Evolutionary conservation across 2,329 filamentous ascomycete genomes (phyloP).

Genomic region (Nectriaceae sp.): DNA sequence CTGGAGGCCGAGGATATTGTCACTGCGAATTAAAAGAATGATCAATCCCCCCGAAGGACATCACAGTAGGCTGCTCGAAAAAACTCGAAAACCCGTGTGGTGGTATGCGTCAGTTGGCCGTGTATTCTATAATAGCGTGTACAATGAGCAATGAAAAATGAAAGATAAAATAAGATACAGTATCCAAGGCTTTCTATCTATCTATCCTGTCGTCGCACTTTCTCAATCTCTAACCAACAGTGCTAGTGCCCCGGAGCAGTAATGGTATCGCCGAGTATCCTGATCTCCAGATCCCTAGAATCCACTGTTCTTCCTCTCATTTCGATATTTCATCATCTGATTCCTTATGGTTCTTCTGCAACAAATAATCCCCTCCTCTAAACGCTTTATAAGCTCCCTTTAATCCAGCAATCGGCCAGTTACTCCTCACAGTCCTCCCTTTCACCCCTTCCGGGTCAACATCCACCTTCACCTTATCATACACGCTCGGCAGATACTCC

Average conservation of each 20-base stretch:
- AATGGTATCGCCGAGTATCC: too few species aligned
- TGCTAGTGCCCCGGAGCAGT: too few species aligned
- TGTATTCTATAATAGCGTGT: not conserved
- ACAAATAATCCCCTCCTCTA: conserved; percentile 47
- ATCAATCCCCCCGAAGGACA: too few species aligned
- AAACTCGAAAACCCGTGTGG: not conserved
- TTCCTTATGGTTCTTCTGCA: conserved; percentile 44
- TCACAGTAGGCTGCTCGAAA: not conserved
- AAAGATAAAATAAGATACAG: too few species aligned
- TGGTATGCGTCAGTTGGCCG: not conserved
- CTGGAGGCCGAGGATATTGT: too few species aligned
- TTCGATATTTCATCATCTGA: too few species aligned
- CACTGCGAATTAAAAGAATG: conserved; percentile 6
- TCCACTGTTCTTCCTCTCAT: too few species aligned
- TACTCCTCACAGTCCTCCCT: conserved; percentile 34
- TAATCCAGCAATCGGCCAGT: conserved; percentile 47
- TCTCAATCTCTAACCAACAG: too few species aligned
- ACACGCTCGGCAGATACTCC: conserved; percentile 61
- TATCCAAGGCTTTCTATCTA: too few species aligned
- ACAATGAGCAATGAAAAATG: not conserved
- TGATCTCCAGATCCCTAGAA: too few species aligned
- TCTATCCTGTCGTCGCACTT: too few species aligned
- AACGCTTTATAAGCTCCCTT: conserved; percentile 49
- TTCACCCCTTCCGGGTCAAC: conserved; percentile 36
- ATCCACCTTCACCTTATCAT: conserved; percentile 65